Evolutionary conservation across 345 rosid genomes (phyloP), one percentile per base, ranked within the genome.

Genomic region (Gossypium arboreum): DNA sequence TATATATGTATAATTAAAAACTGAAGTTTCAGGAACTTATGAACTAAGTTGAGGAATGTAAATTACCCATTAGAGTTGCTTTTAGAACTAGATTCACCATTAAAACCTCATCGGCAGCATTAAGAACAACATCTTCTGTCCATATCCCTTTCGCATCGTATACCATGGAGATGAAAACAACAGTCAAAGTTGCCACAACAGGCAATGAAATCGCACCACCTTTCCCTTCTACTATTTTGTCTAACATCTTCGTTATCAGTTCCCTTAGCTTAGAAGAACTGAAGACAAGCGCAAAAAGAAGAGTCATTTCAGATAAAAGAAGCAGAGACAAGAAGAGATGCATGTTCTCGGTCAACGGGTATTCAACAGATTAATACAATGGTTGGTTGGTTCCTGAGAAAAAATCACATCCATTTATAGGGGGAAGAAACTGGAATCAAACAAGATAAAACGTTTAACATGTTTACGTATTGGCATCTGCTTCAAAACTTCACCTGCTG

Each of bases 11-110:
- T 34, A 34, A 34, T 34, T 34, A 34, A 34, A 4, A 34, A 34
- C 43, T 16, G 3, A 56, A 27, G 20, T 54, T 60, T 18, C 13
- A 10, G 62, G 11, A 62, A 12, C 17, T 5, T 18, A 52, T 24
- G 22, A 65, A 65, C 6, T 20, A 11, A n/a, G 52, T 66, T 44
- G 12, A 43, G 9, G 15, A 43, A 15, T 29, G 15, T 65, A 73
- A 74, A 16, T 74, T 84, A 86, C 89, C 89, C 85, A 87, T 74
- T 12, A 89, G 83, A 73, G 90, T 79, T 1, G 88, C 85, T 52
- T 87, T 85, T 56, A 85, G 61, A 10, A 84, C 76, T 25, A 78
- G 82, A 68, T 82, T 56, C 0, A 84, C 83, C 80, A 75, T 15
- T 16, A 89, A 83, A 76, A 87, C 84, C 51, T 83, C 85, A 44